Conservation (phyloP, 169 alveolate species). For the Plasmodium ovale region DNA sequence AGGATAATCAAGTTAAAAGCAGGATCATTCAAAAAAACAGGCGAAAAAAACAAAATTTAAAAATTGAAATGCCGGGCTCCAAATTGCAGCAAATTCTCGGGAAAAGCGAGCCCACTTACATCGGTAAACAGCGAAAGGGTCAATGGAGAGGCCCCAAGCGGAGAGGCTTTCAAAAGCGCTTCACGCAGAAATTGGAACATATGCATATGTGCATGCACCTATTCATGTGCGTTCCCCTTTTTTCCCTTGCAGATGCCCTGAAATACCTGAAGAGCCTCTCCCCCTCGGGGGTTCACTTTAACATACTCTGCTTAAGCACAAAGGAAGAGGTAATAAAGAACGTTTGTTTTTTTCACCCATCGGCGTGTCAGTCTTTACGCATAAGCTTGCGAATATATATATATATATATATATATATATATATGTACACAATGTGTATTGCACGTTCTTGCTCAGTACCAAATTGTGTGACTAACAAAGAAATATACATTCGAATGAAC, state of each 20-base stretch:
- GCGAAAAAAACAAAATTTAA: constrained; percentile 7
- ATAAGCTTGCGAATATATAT: no score
- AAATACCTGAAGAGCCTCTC: constrained; percentile 55
- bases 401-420: constrained; percentile 10
- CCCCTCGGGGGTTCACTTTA: constrained; percentile 71
- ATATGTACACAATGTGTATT: no score
- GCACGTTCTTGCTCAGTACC: no score
- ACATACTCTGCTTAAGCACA: constrained; percentile 53
- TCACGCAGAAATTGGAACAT: no score
- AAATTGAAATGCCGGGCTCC: constrained; percentile 14
- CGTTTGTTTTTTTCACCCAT: no score
- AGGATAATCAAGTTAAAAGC: not conserved
- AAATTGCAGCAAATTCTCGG: constrained; percentile 59
- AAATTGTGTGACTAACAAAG: no score
- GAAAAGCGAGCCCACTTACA: constrained; percentile 41
- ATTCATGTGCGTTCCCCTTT: not conserved
- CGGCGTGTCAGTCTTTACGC: no score
- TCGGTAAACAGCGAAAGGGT: constrained; percentile 27
- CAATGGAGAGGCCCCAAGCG: not conserved
- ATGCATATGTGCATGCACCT: no score
- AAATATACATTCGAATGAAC: no score
- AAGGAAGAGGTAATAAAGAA: constrained; percentile 60
- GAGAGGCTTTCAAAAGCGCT: no score
- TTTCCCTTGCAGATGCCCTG: constrained; percentile 23
- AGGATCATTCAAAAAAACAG: not conserved